Evolutionary conservation across 1,284 basidiomycete genomes (phyloP).

Genomic region (Cronartium quercuum): DNA sequence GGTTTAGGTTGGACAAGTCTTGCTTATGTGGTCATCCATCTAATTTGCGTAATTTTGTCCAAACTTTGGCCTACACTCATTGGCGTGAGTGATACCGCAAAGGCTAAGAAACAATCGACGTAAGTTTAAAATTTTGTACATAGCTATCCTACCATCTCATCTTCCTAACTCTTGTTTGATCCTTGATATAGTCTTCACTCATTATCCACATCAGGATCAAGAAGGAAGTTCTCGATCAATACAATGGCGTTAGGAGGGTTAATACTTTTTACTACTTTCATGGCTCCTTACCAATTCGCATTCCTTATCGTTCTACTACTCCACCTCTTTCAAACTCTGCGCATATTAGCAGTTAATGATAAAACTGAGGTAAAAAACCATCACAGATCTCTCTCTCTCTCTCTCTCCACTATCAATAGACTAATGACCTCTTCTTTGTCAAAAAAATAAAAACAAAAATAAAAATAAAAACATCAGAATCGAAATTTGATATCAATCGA

Average conservation of each 20-base stretch:
- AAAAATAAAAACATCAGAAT: background rate
- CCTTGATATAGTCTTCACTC: background rate
- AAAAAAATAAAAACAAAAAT: background rate
- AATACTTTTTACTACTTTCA: constrained; percentile 61
- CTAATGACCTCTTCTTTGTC: background rate
- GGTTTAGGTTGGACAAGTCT: constrained; percentile 3
- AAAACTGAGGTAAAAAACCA: background rate
- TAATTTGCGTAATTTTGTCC: background rate
- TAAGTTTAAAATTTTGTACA: background rate
- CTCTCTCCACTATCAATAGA: background rate
- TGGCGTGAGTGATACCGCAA: background rate
- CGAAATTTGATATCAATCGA: background rate
- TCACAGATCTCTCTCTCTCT: background rate
- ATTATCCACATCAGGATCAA: constrained; percentile 53
- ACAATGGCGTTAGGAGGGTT: constrained; percentile 60
- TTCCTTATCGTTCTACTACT: constrained; percentile 73
- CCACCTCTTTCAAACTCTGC: constrained; percentile 55
- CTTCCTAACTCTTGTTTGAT: background rate
- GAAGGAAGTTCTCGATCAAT: background rate
- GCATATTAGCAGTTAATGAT: constrained; percentile 40
- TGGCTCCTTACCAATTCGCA: constrained; percentile 83
- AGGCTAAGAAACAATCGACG: background rate
- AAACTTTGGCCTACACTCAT: background rate
- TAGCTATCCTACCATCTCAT: too few relatives aligned
- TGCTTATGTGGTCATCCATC: background rate